Percentiles rank a stretch among this genome's conserved stretches.
Conservation (phyloP, 768 basidiomycete genomes). For the Royoungia palumana region DNA sequence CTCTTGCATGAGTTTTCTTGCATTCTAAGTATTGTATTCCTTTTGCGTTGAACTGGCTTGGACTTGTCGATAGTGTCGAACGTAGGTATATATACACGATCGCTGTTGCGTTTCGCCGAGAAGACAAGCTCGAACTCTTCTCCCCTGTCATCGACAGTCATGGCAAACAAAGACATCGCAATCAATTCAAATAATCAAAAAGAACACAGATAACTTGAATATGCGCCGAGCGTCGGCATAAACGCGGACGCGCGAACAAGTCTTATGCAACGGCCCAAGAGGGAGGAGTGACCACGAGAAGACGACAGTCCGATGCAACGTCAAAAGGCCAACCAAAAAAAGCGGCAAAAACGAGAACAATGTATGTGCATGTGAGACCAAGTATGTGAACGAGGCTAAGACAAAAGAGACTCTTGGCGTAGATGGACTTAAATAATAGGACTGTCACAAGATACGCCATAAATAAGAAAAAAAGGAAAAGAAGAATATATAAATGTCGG, state of each 20-base stretch:
- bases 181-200: slow-evolving; percentile 17
- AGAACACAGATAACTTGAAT: slow-evolving; percentile 12
- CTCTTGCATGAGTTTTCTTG: slow-evolving; percentile 19
- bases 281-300: slow-evolving; percentile 1
- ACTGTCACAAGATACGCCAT: slow-evolving; percentile 29
- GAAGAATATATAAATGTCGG: slow-evolving; percentile 13
- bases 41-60: not conserved
- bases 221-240: slow-evolving; percentile 16
- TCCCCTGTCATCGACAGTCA: too few relatives aligned
- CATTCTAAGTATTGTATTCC: not conserved
- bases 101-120: too few relatives aligned
- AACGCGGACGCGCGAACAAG: slow-evolving; percentile 19
- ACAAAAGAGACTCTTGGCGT: slow-evolving; percentile 16
- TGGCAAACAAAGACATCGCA: slow-evolving; percentile 1
- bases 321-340: slow-evolving; percentile 2
- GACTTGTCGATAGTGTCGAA: not conserved
- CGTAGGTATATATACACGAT: not conserved
- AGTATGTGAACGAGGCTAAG: not conserved
- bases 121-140: too few relatives aligned
- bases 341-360: not conserved
- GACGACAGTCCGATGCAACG: slow-evolving; percentile 19
- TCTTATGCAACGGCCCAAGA: slow-evolving; percentile 17
- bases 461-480: slow-evolving; percentile 20
- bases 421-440: slow-evolving; percentile 31
- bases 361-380: slow-evolving; percentile 2